These are phyloP conservation scores for Coccomyxa sp. DNA, from an alignment of 139 green algal species.

Conservation along the genomic window DNA sequence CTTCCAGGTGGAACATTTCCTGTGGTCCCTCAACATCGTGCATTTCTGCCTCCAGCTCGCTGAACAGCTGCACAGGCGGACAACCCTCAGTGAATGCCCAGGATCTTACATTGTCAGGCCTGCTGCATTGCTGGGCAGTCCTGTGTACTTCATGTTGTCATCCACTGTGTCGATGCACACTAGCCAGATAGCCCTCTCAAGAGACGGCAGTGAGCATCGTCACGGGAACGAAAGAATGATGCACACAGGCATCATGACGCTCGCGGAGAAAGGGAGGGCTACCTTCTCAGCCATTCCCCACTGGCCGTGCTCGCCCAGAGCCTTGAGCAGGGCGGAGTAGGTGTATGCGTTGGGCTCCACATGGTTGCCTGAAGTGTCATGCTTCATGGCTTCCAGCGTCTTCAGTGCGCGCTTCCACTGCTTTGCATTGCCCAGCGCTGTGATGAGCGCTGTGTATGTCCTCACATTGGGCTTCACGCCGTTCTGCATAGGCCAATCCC, in stretches of 20 bases:
- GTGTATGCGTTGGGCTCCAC: conserved; percentile 85
- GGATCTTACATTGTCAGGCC: background rate
- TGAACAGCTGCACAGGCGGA: conserved; percentile 45
- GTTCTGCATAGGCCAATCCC: conserved; percentile 1
- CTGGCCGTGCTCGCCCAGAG: conserved; percentile 64
- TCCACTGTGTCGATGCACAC: too few relatives aligned
- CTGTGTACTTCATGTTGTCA: too few relatives aligned
- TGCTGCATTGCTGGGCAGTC: background rate
- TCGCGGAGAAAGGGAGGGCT: background rate
- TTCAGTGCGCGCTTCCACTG: conserved; percentile 65
- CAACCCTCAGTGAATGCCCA: too few relatives aligned
- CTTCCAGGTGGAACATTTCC: background rate
- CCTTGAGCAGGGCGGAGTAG: conserved; percentile 73
- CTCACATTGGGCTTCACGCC: conserved; percentile 73
- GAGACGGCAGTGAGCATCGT: too few relatives aligned
- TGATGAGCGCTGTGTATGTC: conserved; percentile 81
- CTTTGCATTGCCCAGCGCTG: conserved; percentile 61
- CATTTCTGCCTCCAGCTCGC: conserved; percentile 62
- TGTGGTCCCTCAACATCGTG: too few relatives aligned
- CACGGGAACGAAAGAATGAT: too few relatives aligned
- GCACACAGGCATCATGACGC: too few relatives aligned
- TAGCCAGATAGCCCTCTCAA: too few relatives aligned
- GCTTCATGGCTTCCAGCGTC: conserved; percentile 62
- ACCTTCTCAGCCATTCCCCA: conserved; percentile 69
- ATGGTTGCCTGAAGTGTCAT: conserved; percentile 19